These are phyloP conservation scores for Phanerodontia chrysosporium DNA, from an alignment of 768 basidiomycete genomes.

Conservation along the genomic window DNA sequence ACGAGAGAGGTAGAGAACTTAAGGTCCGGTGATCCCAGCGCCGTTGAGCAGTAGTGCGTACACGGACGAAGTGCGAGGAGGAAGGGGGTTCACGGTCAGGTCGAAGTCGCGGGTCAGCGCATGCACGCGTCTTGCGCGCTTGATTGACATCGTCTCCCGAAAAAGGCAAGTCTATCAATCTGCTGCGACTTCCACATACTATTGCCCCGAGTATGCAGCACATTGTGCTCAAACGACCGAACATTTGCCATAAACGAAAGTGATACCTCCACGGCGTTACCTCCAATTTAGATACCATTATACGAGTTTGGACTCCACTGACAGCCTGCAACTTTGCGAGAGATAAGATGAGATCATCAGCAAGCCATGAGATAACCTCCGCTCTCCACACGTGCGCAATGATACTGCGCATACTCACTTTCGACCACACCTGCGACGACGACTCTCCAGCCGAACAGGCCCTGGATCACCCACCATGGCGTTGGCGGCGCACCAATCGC, in stretches of 20 bases:
- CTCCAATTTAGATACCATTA: too few relatives aligned
- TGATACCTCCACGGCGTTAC: too few relatives aligned
- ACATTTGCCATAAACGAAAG: too few relatives aligned
- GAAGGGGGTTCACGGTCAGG: not conserved
- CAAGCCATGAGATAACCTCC: not conserved
- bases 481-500: constrained; percentile 51
- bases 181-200: too few relatives aligned
- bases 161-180: not conserved
- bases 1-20: not conserved
- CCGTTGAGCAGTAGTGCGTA: not conserved
- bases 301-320: too few relatives aligned
- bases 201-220: too few relatives aligned
- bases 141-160: not conserved
- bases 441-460: too few relatives aligned
- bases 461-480: not conserved
- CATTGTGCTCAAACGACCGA: too few relatives aligned
- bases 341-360: not conserved
- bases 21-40: not conserved
- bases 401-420: not conserved
- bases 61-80: not conserved
- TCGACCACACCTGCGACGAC: not conserved
- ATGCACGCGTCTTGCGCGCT: not conserved
- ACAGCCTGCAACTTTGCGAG: too few relatives aligned
- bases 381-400: not conserved
- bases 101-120: not conserved